A percentile compares a stretch with the other conserved stretches of the same genome.
phyloP scores from a whole-genome alignment of 1,284 basidiomycete genomes.

The Lentinula novae-zelandiae region DNA sequence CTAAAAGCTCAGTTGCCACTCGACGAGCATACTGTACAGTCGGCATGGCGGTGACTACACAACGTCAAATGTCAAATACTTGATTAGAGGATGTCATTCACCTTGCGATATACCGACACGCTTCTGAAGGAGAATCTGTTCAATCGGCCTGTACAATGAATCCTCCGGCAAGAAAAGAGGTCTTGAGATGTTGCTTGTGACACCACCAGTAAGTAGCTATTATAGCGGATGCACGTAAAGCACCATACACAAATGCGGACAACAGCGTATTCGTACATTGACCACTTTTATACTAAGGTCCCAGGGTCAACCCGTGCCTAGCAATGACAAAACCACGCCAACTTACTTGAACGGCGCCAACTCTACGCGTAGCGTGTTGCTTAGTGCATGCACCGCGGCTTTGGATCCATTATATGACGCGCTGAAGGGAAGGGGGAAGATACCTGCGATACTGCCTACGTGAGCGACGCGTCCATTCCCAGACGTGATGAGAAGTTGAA shows the following conservation, averaged over 20 bases:
- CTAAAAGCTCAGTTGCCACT: conserved; percentile 25
- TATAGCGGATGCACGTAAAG: not conserved
- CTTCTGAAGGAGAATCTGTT: conserved; percentile 18
- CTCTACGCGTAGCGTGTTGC: conserved; percentile 27
- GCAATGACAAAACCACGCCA: not conserved
- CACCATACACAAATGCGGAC: not conserved
- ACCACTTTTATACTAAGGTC: conserved; percentile 27
- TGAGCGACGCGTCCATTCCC: conserved; percentile 24
- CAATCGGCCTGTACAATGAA: conserved; percentile 27
- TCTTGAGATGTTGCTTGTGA: conserved; percentile 24
- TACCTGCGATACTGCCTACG: conserved; percentile 23
- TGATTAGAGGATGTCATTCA: not conserved
- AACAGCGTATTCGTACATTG: conserved; percentile 17
- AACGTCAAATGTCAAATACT: not conserved
- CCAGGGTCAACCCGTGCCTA: not conserved
- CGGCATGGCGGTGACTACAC: conserved; percentile 18
- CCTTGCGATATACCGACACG: conserved; percentile 17
- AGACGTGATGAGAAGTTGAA: conserved; percentile 25
- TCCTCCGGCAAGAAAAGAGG: conserved; percentile 16
- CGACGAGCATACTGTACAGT: conserved; percentile 20
- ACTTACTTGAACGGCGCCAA: conserved; percentile 24
- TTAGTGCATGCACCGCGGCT: conserved; percentile 24
- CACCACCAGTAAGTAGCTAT: conserved; percentile 27
- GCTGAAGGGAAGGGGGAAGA: conserved; percentile 25
- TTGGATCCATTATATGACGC: conserved; percentile 26